These are phyloP conservation scores for Carex myosuroides DNA, from an alignment of 176 grass and related monocot species.

Conservation along the genomic window DNA sequence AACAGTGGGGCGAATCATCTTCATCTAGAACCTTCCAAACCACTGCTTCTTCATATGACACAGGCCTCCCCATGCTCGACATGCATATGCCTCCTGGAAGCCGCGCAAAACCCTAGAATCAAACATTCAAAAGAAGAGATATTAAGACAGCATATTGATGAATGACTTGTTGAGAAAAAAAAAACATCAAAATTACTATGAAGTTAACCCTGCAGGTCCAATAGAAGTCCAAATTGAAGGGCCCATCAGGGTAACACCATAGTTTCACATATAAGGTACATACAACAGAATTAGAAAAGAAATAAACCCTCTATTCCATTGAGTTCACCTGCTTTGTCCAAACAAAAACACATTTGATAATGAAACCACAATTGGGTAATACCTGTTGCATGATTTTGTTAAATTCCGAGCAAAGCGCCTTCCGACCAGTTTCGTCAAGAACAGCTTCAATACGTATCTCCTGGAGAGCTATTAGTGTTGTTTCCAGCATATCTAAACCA, in stretches of 20 bases:
- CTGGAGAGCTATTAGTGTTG: slow-evolving; percentile 77
- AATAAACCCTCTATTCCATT: background rate
- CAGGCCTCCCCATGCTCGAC: slow-evolving; percentile 80
- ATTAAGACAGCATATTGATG: background rate
- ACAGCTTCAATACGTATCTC: slow-evolving; percentile 84
- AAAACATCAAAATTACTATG: background rate
- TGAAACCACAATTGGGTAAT: background rate
- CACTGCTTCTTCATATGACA: slow-evolving; percentile 59
- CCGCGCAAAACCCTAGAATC: slow-evolving; percentile 49
- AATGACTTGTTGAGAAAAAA: background rate
- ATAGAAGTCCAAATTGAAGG: background rate
- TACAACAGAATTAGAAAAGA: background rate
- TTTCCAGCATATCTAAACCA: slow-evolving; percentile 92
- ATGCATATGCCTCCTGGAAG: slow-evolving; percentile 62
- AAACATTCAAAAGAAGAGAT: background rate
- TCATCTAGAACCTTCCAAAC: slow-evolving; percentile 84
- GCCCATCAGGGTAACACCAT: background rate
- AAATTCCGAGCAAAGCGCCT: slow-evolving; percentile 76
- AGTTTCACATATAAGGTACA: background rate
- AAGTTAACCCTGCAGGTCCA: background rate
- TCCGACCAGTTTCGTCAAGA: slow-evolving; percentile 69
- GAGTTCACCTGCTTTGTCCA: background rate
- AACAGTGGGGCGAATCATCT: slow-evolving; percentile 44
- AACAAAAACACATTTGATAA: background rate
- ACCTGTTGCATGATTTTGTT: slow-evolving; percentile 95